These are phyloP conservation scores for Coelastrella sp. DNA, from an alignment of 139 green algal species.

Conservation along the genomic window DNA sequence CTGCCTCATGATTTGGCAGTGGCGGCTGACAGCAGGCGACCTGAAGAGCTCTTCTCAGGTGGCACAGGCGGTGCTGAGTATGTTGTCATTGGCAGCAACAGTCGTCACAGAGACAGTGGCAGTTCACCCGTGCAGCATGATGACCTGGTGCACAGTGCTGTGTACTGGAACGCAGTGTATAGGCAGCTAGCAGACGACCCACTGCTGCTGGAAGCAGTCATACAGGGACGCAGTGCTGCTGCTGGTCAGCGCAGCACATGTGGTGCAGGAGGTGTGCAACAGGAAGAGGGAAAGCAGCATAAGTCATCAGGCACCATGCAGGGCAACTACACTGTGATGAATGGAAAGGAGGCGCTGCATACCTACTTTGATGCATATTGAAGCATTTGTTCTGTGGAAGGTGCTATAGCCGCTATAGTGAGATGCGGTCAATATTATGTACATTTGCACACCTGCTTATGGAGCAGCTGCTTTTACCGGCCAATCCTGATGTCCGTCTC, in stretches of 20 bases:
- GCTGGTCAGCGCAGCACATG: background rate
- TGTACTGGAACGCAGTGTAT: background rate
- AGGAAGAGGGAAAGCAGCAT: background rate
- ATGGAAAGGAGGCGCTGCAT: background rate
- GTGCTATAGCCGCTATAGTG: too few species aligned
- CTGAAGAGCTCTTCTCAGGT: background rate
- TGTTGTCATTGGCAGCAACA: background rate
- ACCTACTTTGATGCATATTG: background rate
- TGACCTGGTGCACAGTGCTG: background rate
- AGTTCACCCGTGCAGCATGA: background rate
- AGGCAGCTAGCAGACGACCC: background rate
- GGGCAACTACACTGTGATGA: background rate
- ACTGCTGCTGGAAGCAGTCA: constrained; percentile 1
- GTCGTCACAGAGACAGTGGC: background rate
- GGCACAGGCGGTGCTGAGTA: too few species aligned
- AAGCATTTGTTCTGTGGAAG: too few species aligned
- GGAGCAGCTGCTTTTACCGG: background rate
- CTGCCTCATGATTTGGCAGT: background rate
- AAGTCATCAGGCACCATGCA: background rate
- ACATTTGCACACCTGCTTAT: too few species aligned
- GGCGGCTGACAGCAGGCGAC: background rate
- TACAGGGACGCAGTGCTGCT: background rate
- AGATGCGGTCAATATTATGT: too few species aligned
- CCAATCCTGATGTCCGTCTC: too few species aligned
- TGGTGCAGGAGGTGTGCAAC: background rate